Evolutionary conservation across 108 stramenopile genomes (phyloP), one percentile per base, ranked within the genome.

Genomic region (Cyclotella choctawhatcheeana): DNA sequence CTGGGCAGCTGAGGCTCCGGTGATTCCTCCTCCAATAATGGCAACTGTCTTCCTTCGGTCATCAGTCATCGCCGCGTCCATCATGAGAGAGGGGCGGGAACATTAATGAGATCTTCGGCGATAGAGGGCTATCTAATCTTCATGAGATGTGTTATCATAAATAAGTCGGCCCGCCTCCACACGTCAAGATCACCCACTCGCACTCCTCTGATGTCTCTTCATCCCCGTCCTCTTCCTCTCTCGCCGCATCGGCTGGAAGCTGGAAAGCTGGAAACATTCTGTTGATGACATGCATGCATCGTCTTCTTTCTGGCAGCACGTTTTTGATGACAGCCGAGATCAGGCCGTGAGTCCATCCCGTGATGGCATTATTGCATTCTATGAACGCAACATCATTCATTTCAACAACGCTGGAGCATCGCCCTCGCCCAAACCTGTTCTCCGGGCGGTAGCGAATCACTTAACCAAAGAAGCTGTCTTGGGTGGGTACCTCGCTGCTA

Each of bases 351-450:
- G n/a, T n/a, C n/a, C n/a, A n/a, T n/a, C n/a, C n/a, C n/a, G n/a
- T n/a, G n/a, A n/a, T n/a, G 37, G 12, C 37, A 12, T 6, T 12
- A 40, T 40, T 40, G 8, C 37, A 40, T 40, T 34, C 58, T 27
- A 22, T 17, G 20, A 51, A n/a, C 50, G n/a, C n/a, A n/a, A n/a
- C n/a, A n/a, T 5, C 17, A 74, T 86, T 17, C 89, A 89, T 52
- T 70, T 93, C 65, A 94, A 94, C 70, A 85, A 86, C 63, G 91
- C 93, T 7, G 93, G 90, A 21, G 89, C 85, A 16, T 92, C 90
- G 0, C 90, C 90, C 3, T 86, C 87, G 21, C 90, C 93, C 2
- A 58, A 45, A 25, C 13, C 30, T 5, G 93, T 94, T 0, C 16
- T 84, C 24, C 68, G 86, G 44, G 54, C 77, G 18, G 76, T 90